Percentiles rank a stretch among this genome's conserved stretches.
Evolutionary conservation across 805 yeast genomes (phyloP).

Genomic region (Lipomyces lipofer): DNA sequence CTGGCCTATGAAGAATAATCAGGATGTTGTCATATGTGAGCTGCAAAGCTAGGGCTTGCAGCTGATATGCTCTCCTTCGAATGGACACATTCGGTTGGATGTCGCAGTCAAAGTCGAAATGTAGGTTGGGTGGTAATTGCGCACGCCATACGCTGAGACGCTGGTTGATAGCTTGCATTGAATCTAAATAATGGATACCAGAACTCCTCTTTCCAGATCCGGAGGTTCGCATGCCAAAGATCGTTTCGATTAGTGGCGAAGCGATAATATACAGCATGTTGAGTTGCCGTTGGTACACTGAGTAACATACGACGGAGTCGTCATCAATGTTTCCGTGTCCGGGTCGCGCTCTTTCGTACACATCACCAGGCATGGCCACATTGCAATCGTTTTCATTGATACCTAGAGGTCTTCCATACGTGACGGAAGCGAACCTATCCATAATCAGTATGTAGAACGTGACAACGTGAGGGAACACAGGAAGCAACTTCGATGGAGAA

Average conservation of each 20-base stretch:
- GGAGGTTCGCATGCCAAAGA: not conserved
- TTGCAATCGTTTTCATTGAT: slow-evolving; percentile 15
- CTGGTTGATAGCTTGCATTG: not conserved
- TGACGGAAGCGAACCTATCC: slow-evolving; percentile 10
- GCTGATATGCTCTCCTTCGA: not conserved
- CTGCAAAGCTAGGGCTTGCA: slow-evolving; percentile 22
- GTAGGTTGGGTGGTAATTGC: not conserved
- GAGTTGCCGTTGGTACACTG: not conserved
- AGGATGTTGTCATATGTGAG: slow-evolving; percentile 18
- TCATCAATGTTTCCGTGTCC: not conserved
- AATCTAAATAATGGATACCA: not conserved
- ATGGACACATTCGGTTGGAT: not conserved
- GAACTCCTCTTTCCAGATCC: not conserved
- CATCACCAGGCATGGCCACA: slow-evolving; percentile 9
- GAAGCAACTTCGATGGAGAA: not conserved
- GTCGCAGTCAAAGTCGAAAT: not conserved
- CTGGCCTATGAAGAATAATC: slow-evolving; percentile 23
- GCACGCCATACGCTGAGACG: not conserved
- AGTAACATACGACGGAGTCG: not conserved
- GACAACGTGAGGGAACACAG: not conserved
- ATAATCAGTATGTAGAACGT: not conserved
- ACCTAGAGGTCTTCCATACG: slow-evolving; percentile 22
- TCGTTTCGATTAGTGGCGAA: not conserved
- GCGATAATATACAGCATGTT: not conserved
- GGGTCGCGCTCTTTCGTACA: not conserved